Evolutionary conservation across 768 basidiomycete genomes (phyloP).

Genomic region (Filobasidium wieringae): DNA sequence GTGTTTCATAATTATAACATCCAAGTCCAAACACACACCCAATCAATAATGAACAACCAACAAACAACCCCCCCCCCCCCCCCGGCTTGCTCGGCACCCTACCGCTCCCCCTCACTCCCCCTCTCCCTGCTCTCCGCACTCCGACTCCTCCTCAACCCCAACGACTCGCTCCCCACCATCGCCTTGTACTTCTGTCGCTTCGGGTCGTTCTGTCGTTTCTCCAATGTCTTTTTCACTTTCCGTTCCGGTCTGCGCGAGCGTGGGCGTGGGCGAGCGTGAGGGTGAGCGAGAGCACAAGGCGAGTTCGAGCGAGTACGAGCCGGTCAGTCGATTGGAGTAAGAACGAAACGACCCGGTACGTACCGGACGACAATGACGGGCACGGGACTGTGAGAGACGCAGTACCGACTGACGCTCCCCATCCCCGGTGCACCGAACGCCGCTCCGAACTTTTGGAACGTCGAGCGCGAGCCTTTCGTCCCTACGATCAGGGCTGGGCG

Average conservation of each 20-base stretch:
- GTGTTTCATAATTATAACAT: no score
- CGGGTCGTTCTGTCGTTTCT: conserved; percentile 76
- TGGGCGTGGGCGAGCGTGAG: not conserved
- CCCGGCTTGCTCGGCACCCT: no score
- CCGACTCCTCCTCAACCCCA: conserved; percentile 25
- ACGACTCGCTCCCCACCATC: conserved; percentile 31
- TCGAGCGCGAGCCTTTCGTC: conserved; percentile 57
- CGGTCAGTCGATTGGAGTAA: not conserved
- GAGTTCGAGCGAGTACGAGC: not conserved
- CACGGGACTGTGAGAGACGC: conserved; percentile 81
- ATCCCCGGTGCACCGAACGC: conserved; percentile 49
- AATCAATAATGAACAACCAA: not conserved
- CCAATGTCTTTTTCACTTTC: conserved; percentile 69
- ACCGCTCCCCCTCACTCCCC: not conserved
- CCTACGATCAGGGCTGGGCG: conserved; percentile 66
- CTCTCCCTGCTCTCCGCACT: conserved; percentile 11
- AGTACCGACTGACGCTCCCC: conserved; percentile 55
- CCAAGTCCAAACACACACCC: not conserved
- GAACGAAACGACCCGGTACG: conserved; percentile 4
- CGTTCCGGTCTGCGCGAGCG: conserved; percentile 50
- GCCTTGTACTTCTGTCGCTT: conserved; percentile 53
- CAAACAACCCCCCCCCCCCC: not conserved
- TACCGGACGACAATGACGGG: conserved; percentile 85
- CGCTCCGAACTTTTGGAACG: conserved; percentile 48
- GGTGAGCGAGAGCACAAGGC: conserved; percentile 3